phyloP scores from a whole-genome alignment of 73 alveolate species.

The Paramecium biaurelia region DNA sequence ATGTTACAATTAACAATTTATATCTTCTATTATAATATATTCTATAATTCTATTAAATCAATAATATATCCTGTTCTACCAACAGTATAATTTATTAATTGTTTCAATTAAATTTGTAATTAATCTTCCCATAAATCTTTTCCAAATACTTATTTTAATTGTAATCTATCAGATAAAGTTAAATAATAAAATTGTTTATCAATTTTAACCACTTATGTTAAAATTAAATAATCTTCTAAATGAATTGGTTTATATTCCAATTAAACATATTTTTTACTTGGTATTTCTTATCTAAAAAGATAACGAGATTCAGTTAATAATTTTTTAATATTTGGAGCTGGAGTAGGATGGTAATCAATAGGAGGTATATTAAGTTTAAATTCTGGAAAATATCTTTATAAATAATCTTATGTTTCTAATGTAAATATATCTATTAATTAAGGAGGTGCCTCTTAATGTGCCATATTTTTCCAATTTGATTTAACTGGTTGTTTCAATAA shows the following conservation, averaged over 20 bases:
- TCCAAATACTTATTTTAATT: neutral
- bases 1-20: neutral
- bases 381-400: constrained; percentile 12
- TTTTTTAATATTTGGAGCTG: neutral
- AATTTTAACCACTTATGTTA: neutral
- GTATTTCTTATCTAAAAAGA: neutral
- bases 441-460: neutral
- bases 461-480: neutral
- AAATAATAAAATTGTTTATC: neutral
- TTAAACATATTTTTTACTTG: neutral
- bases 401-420: neutral
- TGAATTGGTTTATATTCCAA: neutral
- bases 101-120: neutral
- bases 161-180: neutral
- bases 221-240: neutral
- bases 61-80: constrained; percentile 46
- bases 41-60: neutral
- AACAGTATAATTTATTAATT: neutral
- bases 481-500: neutral
- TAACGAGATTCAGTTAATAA: neutral
- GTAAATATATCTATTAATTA: neutral
- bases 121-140: constrained; percentile 20
- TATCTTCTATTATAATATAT: neutral
- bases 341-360: neutral
- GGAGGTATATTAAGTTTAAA: neutral